Percentiles rank a stretch among this genome's conserved stretches.
Evolutionary conservation across 2,329 filamentous ascomycete species (phyloP).

Genomic region (Fusarium euwallaceae): DNA sequence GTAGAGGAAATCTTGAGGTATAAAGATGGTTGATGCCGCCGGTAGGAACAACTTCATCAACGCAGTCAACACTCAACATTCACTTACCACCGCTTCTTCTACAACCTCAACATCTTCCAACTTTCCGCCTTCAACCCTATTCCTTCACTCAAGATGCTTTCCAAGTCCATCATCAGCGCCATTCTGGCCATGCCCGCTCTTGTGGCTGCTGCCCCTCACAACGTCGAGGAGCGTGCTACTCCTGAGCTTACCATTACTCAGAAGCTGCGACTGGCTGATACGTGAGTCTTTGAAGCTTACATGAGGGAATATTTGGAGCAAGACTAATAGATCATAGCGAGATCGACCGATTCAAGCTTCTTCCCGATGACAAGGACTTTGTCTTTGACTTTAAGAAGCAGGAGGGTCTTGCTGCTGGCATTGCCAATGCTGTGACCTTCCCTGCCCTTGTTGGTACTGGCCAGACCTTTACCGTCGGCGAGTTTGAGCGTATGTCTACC

Average conservation of each 20-base stretch:
- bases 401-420: conserved; percentile 50
- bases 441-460: conserved; percentile 67
- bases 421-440: conserved; percentile 67
- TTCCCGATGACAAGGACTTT: conserved; percentile 60
- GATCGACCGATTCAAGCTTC: conserved; percentile 58
- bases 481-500: conserved; percentile 48
- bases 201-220: conserved; percentile 44
- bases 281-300: conserved; percentile 39
- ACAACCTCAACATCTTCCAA: background rate
- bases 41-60: background rate
- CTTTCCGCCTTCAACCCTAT: background rate
- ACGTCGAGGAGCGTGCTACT: conserved; percentile 1
- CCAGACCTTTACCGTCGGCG: conserved; percentile 63
- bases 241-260: conserved; percentile 50
- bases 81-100: background rate
- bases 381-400: conserved; percentile 61
- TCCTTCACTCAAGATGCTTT: conserved; percentile 10
- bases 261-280: conserved; percentile 56
- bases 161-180: conserved; percentile 27
- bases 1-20: background rate
- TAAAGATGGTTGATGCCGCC: background rate
- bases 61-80: background rate
- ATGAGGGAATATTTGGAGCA: background rate
- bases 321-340: conserved; percentile 45
- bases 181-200: conserved; percentile 55